Evolutionary conservation across 768 basidiomycete species (phyloP), one percentile per base, ranked within the genome.

Genomic region (Termitomyces sp.): DNA sequence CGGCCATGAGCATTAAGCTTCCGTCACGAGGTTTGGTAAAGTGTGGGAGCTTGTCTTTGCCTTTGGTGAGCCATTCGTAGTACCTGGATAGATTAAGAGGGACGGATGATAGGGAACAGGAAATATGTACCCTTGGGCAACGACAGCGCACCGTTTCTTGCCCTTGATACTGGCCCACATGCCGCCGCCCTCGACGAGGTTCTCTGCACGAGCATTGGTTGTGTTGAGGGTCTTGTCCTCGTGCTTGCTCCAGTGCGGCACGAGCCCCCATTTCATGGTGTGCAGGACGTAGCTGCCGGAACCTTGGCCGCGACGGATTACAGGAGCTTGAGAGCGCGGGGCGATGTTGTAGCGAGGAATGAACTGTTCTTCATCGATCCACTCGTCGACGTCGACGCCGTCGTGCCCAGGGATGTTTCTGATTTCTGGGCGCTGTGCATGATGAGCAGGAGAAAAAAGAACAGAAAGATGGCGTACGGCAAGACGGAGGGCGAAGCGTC

Each of bases 41-140:
- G 68, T 96, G 85, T 0, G 95, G 92, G 1, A 91, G 66, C 63
- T 89, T 90, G 43, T 83, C 77, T 66, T 86, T 89, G 53, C 87
- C 89, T 68, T 88, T 92, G 57, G 85, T 88, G 43, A 92, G 78
- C 96, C 96, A 98, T 71, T 99, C 96, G 68, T 92, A 98, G 70
- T 97, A 97, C 32, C 92, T 92, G 24, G 60, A 6, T 13, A 6
- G 9, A 10, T 22, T 49, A 0, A 48, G 26, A 22, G n/a, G 12
- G 3, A 18, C 2, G n/a, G 8, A 13, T 36, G n/a, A 24, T 3
- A 8, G n/a, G 6, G 18, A 14, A 10, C 26, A 20, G 32, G n/a
- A 30, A 36, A 2, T 5, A 20, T 14, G n/a, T 20, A 66, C 80
- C 92, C 91, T 68, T 92, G 81, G 54, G 86, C 89, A 22, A 90